Conservation (phyloP, 2,329 filamentous ascomycete species). For the Trichoderma afroharzianum region DNA sequence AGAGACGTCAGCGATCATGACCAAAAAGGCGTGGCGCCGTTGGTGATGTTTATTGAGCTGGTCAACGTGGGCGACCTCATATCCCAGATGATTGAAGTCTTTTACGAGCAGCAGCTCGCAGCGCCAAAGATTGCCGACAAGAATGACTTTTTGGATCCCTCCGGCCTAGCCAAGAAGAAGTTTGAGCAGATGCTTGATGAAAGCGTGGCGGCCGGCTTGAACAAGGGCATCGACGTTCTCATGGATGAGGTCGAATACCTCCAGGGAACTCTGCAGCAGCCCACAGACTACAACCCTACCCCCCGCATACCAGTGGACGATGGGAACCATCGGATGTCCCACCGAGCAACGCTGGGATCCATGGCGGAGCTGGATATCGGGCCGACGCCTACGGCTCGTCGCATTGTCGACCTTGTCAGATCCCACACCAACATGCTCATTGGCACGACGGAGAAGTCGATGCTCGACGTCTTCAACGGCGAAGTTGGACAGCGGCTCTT, state of each 20-base stretch:
- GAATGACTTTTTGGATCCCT: constrained; percentile 91
- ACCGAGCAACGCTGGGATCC: constrained; percentile 14
- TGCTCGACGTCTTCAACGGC: constrained; percentile 97
- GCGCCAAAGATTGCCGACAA: constrained; percentile 78
- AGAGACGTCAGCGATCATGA: constrained; percentile 72
- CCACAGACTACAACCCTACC: constrained; percentile 85
- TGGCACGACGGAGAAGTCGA: constrained; percentile 94
- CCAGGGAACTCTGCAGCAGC: constrained; percentile 79
- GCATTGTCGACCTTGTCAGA: constrained; percentile 79
- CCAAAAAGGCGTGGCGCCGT: constrained; percentile 73
- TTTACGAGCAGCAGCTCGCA: constrained; percentile 93
- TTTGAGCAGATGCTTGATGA: constrained; percentile 99
- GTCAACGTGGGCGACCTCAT: constrained; percentile 98
- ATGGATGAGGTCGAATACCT: constrained; percentile 99
- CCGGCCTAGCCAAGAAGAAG: constrained; percentile 92
- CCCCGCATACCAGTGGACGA: constrained; percentile 19
- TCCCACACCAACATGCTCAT: constrained; percentile 90
- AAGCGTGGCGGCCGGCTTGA: constrained; percentile 88
- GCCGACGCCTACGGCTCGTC: constrained; percentile 72
- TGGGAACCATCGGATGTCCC: neutral
- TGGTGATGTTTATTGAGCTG: constrained; percentile 93
- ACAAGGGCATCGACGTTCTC: constrained; percentile 95
- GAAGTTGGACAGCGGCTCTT: constrained; percentile 94
- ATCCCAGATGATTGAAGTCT: constrained; percentile 98
- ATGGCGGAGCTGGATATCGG: constrained; percentile 49